Evolutionary conservation across 495 filamentous ascomycete genomes (phyloP).

Genomic region (Penicillium canescens): DNA sequence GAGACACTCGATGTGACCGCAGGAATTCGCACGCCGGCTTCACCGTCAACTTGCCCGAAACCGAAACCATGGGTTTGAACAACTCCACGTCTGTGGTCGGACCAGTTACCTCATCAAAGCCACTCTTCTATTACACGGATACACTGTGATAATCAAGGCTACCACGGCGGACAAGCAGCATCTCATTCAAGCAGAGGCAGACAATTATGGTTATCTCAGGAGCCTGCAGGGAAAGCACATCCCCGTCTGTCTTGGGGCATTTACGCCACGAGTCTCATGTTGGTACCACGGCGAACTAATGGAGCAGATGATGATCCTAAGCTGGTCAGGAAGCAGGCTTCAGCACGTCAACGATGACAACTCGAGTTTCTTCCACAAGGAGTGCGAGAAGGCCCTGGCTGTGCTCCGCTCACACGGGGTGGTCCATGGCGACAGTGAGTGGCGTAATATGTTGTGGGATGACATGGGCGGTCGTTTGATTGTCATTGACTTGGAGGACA

Average conservation of each 20-base stretch:
- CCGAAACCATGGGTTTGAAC: conserved; percentile 24
- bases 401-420: conserved; percentile 15
- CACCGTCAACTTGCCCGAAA: conserved; percentile 23
- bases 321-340: conserved; percentile 25
- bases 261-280: conserved; percentile 22
- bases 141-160: conserved; percentile 31
- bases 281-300: conserved; percentile 31
- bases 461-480: conserved; percentile 8
- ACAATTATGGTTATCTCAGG: conserved; percentile 23
- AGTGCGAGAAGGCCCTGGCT: conserved; percentile 17
- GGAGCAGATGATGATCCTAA: conserved; percentile 24
- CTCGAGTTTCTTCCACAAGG: conserved; percentile 12
- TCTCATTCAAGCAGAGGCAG: conserved; percentile 22
- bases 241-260: conserved; percentile 22
- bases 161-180: conserved; percentile 25
- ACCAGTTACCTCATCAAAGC: conserved; percentile 33
- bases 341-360: conserved; percentile 21
- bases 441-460: conserved; percentile 22
- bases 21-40: conserved; percentile 26
- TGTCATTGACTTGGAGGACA: conserved; percentile 25
- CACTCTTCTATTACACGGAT: conserved; percentile 26
- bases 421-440: conserved; percentile 20
- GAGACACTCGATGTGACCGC: conserved; percentile 16
- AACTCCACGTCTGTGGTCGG: conserved; percentile 25
- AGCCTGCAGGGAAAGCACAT: conserved; percentile 22